Evolutionary conservation across 768 basidiomycete species (phyloP).

Genomic region (Kwoniella sp.): DNA sequence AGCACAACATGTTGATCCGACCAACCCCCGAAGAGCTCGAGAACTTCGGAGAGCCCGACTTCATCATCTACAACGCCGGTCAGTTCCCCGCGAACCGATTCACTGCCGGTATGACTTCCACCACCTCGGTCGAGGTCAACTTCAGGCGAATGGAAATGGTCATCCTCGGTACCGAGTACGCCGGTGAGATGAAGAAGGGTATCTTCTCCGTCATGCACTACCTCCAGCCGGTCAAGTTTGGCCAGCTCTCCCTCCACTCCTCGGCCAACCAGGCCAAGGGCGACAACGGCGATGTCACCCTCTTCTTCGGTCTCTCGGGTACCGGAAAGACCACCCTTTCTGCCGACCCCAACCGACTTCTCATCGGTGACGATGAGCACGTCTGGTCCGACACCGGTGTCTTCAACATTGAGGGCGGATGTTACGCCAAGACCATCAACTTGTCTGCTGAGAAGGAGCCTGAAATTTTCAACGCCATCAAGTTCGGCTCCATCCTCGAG

Average conservation of each 20-base stretch:
- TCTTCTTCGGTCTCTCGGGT: constrained; percentile 97
- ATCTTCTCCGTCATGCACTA: constrained; percentile 99
- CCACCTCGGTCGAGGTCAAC: constrained; percentile 98
- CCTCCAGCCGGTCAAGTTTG: constrained; percentile 96
- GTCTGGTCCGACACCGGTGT: constrained; percentile 99
- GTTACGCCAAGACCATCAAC: constrained; percentile 98
- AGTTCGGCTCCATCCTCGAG: constrained; percentile 93
- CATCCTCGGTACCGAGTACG: constrained; percentile 94
- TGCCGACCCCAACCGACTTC: constrained; percentile 84
- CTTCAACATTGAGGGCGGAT: constrained; percentile 99
- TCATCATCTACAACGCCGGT: constrained; percentile 99
- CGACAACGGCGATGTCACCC: constrained; percentile 83
- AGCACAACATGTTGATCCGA: constrained; percentile 99
- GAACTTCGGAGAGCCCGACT: constrained; percentile 94
- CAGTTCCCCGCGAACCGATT: constrained; percentile 99
- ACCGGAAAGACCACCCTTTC: constrained; percentile 99
- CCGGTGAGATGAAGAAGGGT: constrained; percentile 99
- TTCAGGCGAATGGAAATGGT: constrained; percentile 99
- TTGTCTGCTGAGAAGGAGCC: constrained; percentile 96
- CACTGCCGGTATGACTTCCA: constrained; percentile 99
- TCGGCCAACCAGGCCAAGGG: constrained; percentile 84
- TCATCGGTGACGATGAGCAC: constrained; percentile 99
- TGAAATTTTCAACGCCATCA: constrained; percentile 92
- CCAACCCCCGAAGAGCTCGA: constrained; percentile 91
- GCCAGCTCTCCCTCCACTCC: constrained; percentile 94